These are phyloP conservation scores for Ophiostoma tasmaniense DNA, from an alignment of 2,329 filamentous ascomycete genomes.

Conservation along the genomic window DNA sequence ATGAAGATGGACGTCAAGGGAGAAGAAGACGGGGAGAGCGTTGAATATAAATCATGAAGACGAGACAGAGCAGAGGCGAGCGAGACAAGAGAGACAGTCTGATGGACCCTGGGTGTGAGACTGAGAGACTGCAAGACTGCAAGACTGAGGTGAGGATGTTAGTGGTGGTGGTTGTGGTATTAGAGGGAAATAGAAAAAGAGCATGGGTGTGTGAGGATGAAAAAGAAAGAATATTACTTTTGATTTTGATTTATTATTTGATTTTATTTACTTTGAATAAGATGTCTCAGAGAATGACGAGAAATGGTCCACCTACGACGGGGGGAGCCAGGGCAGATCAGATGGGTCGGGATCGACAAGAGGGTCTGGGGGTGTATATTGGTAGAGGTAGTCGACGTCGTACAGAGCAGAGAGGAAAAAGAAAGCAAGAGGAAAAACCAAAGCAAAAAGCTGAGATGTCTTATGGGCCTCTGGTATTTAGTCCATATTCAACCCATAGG, in stretches of 20 bases:
- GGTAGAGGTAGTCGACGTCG: not conserved
- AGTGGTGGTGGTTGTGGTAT: not conserved
- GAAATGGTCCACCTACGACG: conserved; percentile 12
- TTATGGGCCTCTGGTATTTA: not conserved
- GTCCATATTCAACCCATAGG: not conserved
- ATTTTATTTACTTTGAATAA: not conserved
- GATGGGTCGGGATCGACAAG: conserved; percentile 17
- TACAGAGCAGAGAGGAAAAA: not conserved
- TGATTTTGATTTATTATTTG: no score
- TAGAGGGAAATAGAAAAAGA: conserved; percentile 7
- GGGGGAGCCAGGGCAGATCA: conserved; percentile 13
- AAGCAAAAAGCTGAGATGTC: not conserved
- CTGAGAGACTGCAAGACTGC: no score
- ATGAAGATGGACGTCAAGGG: conserved; percentile 12
- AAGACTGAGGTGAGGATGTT: not conserved
- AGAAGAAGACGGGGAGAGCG: conserved; percentile 11
- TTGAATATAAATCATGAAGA: conserved; percentile 16
- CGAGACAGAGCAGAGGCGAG: not conserved
- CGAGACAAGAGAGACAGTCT: conserved; percentile 1
- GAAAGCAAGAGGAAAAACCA: not conserved
- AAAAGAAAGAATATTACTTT: conserved; percentile 15
- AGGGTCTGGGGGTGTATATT: not conserved
- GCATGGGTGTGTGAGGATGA: conserved; percentile 3
- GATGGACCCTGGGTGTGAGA: not conserved
- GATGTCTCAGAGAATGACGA: not conserved